Evolutionary conservation across 176 grass and related monocot species (phyloP).

Genomic region (Triticum urartu): DNA sequence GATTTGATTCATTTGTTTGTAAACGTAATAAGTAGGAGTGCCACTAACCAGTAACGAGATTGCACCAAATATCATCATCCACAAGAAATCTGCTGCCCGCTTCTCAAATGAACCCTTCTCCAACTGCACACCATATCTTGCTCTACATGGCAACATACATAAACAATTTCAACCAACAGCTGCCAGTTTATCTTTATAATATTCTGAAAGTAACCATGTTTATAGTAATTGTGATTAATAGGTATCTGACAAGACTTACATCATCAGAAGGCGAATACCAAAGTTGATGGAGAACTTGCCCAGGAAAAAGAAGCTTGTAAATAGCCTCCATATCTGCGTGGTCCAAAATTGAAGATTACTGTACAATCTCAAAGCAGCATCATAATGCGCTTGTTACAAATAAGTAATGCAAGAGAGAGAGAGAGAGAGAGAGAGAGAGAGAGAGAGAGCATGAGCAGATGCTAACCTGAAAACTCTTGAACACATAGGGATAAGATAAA

Average conservation of each 20-base stretch:
- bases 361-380: neutral
- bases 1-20: neutral
- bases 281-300: slow-evolving; percentile 87
- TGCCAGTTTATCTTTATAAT: neutral
- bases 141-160: slow-evolving; percentile 55
- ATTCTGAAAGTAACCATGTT: slow-evolving; percentile 8
- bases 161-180: slow-evolving; percentile 10
- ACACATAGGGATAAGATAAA: slow-evolving; percentile 44
- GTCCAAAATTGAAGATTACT: slow-evolving; percentile 18
- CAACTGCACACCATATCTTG: slow-evolving; percentile 89
- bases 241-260: slow-evolving; percentile 49
- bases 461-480: slow-evolving; percentile 67
- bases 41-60: slow-evolving; percentile 60
- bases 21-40: neutral
- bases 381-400: neutral
- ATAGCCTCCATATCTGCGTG: slow-evolving; percentile 77
- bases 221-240: neutral
- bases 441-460: slow-evolving; percentile 3
- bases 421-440: no score
- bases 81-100: slow-evolving; percentile 87
- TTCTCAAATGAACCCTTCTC: slow-evolving; percentile 79
- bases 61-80: slow-evolving; percentile 94
- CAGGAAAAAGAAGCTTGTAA: slow-evolving; percentile 80
- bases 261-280: slow-evolving; percentile 91
- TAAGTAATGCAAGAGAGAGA: neutral